Evolutionary conservation across 345 rosid species (phyloP), one percentile per base, ranked within the genome.

Genomic region (Populus tremula): DNA sequence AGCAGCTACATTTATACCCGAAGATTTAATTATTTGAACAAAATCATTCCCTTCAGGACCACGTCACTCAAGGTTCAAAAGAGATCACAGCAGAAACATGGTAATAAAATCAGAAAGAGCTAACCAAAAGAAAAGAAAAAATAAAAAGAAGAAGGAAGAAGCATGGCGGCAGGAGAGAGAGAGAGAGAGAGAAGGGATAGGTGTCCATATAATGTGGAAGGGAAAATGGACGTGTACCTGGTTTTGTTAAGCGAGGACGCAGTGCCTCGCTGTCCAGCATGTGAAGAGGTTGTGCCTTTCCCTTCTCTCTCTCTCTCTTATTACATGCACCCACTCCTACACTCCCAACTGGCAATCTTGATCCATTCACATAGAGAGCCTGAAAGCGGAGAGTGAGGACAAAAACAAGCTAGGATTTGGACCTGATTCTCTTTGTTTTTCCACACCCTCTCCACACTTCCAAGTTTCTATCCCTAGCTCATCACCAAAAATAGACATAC

Each of bases 261-360:
- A 73, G 84, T 85, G 93, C 89, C 88, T 84, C 78, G 94, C 90
- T 87, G 94, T 86, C 90, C 72, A 78, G 82, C 92, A 88, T 85
- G 94, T 90, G 91, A 81, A 79, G 77, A 6, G 39, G 75, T 69
- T 79, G 83, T 80, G 85, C 77, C 78, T 80, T 39, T 68, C 71
- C 31, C 43, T 29, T 66, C 61, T 78, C 77, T 72, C 72, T 76
- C 14, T 71, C 47, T 75, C 63, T 61, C 71, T 39, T 20, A 73
- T 76, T 72, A 16, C 75, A 69, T 72, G 80, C 80, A 79, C 33
- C 83, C 83, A 75, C 69, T 68, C 69, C 67, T 31, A 53, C 69
- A 79, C 41, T 47, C 74, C 78, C 89, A 86, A 84, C 92, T 87
- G 88, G 85, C 89, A 82, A 20, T 78, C 83, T 80, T 67, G 75